phyloP scores from a whole-genome alignment of 2,329 filamentous ascomycete species.

The Trichoderma endophyticum region DNA sequence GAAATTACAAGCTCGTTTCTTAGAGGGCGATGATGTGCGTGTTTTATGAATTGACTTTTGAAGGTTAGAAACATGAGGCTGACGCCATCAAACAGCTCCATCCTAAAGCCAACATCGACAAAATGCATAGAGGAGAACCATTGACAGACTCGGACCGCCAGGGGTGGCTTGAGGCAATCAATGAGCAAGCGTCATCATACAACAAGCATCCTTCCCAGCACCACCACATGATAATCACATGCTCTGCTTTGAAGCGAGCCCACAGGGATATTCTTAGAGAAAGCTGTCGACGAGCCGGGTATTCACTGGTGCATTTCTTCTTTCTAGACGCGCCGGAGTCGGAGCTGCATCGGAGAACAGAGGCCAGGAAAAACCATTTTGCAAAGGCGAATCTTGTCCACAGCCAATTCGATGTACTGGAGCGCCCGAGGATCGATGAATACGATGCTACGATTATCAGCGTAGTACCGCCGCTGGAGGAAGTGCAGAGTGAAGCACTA shows the following conservation, averaged over 20 bases:
- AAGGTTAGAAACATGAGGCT: neutral
- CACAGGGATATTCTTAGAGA: neutral
- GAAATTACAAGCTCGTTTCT: neutral
- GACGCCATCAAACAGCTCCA: neutral
- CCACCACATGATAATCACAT: neutral
- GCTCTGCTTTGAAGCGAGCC: neutral
- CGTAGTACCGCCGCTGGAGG: neutral
- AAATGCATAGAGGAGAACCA: slow-evolving; percentile 2
- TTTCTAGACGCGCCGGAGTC: neutral
- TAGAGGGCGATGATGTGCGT: slow-evolving; percentile 4
- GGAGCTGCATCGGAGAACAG: neutral
- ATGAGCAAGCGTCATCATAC: neutral
- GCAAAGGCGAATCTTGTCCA: slow-evolving; percentile 7
- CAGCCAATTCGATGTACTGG: neutral
- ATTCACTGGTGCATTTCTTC: neutral
- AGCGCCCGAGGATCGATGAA: slow-evolving; percentile 1
- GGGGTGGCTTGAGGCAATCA: slow-evolving; percentile 7
- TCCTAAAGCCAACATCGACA: slow-evolving; percentile 7
- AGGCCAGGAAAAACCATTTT: neutral
- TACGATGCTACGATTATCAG: slow-evolving; percentile 5
- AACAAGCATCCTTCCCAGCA: neutral
- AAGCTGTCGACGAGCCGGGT: neutral
- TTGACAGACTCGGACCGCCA: neutral
- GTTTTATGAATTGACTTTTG: neutral
- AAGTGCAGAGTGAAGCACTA: slow-evolving; percentile 23